Evolutionary conservation across 1,139 yeast species (phyloP).

Genomic region (Taphrina sp.): DNA sequence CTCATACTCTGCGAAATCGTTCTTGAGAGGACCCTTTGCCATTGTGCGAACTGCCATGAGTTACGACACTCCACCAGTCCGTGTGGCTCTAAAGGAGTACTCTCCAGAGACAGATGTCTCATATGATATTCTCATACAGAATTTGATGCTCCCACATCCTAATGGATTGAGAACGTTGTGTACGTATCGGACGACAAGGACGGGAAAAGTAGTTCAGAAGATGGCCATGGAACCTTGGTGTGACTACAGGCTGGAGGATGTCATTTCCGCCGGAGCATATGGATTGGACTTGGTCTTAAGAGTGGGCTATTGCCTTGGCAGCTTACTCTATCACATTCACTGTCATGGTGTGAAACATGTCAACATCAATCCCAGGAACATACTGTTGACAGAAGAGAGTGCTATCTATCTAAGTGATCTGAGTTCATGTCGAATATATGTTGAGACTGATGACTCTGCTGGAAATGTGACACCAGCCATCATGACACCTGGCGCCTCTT

Average conservation of each 20-base stretch:
- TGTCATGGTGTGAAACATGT: slow-evolving; percentile 32
- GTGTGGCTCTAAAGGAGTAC: slow-evolving; percentile 29
- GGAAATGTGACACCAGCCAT: slow-evolving; percentile 15
- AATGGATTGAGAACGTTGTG: slow-evolving; percentile 24
- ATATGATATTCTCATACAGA: slow-evolving; percentile 27
- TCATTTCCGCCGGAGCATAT: slow-evolving; percentile 29
- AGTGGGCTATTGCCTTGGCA: slow-evolving; percentile 29
- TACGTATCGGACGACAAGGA: slow-evolving; percentile 27
- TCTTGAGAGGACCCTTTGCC: slow-evolving; percentile 28
- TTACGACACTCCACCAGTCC: slow-evolving; percentile 19
- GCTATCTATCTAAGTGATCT: slow-evolving; percentile 28
- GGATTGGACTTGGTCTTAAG: slow-evolving; percentile 25
- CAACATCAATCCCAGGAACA: slow-evolving; percentile 28
- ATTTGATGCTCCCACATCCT: slow-evolving; percentile 28
- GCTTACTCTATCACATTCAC: slow-evolving; percentile 26
- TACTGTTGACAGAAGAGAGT: slow-evolving; percentile 26
- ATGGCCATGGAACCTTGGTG: slow-evolving; percentile 33
- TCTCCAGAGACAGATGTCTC: slow-evolving; percentile 30
- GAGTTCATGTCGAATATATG: slow-evolving; percentile 24
- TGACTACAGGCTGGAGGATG: slow-evolving; percentile 27
- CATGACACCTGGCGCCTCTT: slow-evolving; percentile 11
- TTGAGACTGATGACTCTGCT: slow-evolving; percentile 8
- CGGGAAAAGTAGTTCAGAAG: slow-evolving; percentile 29
- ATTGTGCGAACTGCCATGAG: slow-evolving; percentile 31
- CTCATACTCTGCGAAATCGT: slow-evolving; percentile 25